Evolutionary conservation across 805 yeast genomes (phyloP).

Genomic region (Martiniozyma abietophila): DNA sequence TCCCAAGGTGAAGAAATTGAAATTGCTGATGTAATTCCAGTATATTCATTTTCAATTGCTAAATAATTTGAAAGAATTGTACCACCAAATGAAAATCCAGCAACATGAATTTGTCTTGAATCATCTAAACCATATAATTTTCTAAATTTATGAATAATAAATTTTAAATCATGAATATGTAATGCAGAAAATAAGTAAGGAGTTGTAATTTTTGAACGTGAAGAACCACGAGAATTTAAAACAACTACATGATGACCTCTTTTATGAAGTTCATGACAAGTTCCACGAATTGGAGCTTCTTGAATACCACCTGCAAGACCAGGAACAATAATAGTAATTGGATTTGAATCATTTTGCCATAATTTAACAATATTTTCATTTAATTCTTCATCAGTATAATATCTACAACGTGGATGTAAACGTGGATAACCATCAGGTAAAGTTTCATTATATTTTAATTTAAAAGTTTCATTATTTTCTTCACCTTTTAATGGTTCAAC

Average conservation of each 20-base stretch:
- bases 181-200: slow-evolving; percentile 60
- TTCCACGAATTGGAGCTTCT: slow-evolving; percentile 59
- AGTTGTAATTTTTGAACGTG: slow-evolving; percentile 61
- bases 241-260: slow-evolving; percentile 46
- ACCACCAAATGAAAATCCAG: slow-evolving; percentile 71
- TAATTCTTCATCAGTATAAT: slow-evolving; percentile 39
- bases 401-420: slow-evolving; percentile 63
- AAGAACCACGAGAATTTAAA: slow-evolving; percentile 68
- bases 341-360: slow-evolving; percentile 33
- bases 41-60: slow-evolving; percentile 53
- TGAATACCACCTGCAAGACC: slow-evolving; percentile 78
- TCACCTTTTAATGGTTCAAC: slow-evolving; percentile 22
- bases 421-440: slow-evolving; percentile 46
- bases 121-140: slow-evolving; percentile 35
- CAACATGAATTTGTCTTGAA: slow-evolving; percentile 47
- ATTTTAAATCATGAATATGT: slow-evolving; percentile 61
- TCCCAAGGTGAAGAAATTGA: slow-evolving; percentile 70
- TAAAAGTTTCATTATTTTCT: slow-evolving; percentile 17
- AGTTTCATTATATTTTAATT: slow-evolving; percentile 29
- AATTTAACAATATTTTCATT: slow-evolving; percentile 21
- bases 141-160: slow-evolving; percentile 42
- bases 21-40: slow-evolving; percentile 48
- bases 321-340: slow-evolving; percentile 54
- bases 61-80: slow-evolving; percentile 56
- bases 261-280: slow-evolving; percentile 34